Evolutionary conservation across 1,284 basidiomycete genomes (phyloP).

Genomic region (Apiotrichum siamense): DNA sequence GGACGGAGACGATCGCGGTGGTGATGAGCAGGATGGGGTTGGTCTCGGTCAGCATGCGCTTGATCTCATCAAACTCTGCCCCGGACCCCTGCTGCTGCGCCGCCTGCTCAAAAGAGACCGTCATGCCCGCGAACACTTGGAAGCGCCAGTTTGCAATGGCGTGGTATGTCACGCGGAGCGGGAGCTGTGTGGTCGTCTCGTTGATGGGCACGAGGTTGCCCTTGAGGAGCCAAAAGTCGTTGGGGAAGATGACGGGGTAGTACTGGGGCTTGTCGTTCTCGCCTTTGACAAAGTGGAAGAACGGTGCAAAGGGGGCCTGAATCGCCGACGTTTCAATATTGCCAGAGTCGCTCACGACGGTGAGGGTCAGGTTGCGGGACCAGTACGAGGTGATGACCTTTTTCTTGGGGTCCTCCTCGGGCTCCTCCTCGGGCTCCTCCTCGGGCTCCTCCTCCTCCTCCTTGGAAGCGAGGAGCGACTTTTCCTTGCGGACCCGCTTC

Average conservation of each 20-base stretch:
- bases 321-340: constrained; percentile 57
- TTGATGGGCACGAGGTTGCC: constrained; percentile 76
- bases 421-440: constrained; percentile 24
- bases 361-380: constrained; percentile 77
- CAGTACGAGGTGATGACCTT: constrained; percentile 65
- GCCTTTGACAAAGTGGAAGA: constrained; percentile 53
- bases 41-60: constrained; percentile 89
- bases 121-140: constrained; percentile 71
- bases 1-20: constrained; percentile 67
- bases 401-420: constrained; percentile 11
- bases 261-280: constrained; percentile 56
- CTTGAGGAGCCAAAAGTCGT: constrained; percentile 86
- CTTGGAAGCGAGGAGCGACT: constrained; percentile 66
- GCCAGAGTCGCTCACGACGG: constrained; percentile 66
- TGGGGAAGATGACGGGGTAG: constrained; percentile 83
- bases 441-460: constrained; percentile 51
- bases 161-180: constrained; percentile 74
- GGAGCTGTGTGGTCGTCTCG: constrained; percentile 62
- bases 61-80: constrained; percentile 84
- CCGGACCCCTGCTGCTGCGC: constrained; percentile 60
- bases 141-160: constrained; percentile 73
- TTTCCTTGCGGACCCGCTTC: constrained; percentile 67
- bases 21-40: constrained; percentile 78
- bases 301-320: constrained; percentile 55
- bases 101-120: constrained; percentile 68